These are phyloP conservation scores for Fusarium cyanostomum DNA, from an alignment of 2,329 filamentous ascomycete genomes.

Conservation along the genomic window DNA sequence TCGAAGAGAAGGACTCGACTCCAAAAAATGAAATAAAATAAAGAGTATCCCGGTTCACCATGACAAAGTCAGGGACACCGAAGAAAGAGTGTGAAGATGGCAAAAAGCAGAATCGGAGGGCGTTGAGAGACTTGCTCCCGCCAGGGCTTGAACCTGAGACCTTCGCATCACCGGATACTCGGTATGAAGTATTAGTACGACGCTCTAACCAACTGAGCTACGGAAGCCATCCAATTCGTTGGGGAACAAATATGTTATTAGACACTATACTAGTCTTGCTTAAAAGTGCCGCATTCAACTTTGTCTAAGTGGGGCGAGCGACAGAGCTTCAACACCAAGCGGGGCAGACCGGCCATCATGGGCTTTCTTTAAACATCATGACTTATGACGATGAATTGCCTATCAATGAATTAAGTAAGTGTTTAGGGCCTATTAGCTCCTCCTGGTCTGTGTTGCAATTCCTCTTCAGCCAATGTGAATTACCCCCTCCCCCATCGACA, in stretches of 20 bases:
- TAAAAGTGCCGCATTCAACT: background rate
- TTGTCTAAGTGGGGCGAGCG: background rate
- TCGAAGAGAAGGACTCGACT: too few species aligned
- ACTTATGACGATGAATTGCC: conserved; percentile 11
- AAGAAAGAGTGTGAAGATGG: background rate
- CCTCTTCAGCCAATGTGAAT: background rate
- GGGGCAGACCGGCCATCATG: background rate
- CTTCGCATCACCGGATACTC: conserved; percentile 43
- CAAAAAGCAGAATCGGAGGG: conserved; percentile 31
- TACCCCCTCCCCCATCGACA: background rate
- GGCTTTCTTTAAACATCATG: background rate
- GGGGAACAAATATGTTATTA: fast-evolving
- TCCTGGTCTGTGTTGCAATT: background rate
- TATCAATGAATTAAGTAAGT: background rate
- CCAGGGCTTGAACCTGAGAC: conserved; percentile 47
- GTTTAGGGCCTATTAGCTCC: background rate
- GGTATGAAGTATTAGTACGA: conserved; percentile 43
- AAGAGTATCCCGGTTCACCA: too few species aligned
- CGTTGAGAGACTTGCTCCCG: conserved; percentile 41
- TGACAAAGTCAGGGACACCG: too few species aligned
- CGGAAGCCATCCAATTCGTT: conserved; percentile 42
- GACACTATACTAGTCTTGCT: fast-evolving
- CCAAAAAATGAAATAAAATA: too few species aligned
- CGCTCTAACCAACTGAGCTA: conserved; percentile 47
- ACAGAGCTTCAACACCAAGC: background rate